Conservation (phyloP, 2,329 filamentous ascomycete species). For the Pseudocercospora fijiensis region DNA sequence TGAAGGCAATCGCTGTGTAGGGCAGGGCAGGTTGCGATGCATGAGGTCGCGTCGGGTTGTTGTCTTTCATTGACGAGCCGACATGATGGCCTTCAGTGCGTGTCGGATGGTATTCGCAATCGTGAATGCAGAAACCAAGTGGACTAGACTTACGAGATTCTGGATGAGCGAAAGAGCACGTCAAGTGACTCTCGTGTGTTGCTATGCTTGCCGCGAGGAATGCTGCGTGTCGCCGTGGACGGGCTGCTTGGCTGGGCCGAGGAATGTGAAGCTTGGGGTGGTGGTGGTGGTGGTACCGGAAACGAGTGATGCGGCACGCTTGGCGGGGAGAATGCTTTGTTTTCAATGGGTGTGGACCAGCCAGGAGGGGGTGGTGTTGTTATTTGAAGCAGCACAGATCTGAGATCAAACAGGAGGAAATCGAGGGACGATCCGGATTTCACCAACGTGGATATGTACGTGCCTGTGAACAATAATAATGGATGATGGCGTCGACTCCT, state of each 20-base stretch:
- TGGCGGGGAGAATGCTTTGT: slow-evolving; percentile 1
- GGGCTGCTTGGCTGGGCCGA: slow-evolving; percentile 8
- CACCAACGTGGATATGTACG: neutral
- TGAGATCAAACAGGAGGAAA: slow-evolving; percentile 2
- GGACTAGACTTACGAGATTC: slow-evolving; percentile 18
- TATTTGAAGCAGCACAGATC: neutral
- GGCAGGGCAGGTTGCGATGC: neutral
- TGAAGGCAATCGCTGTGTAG: neutral
- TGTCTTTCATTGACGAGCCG: slow-evolving; percentile 3
- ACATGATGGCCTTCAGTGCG: neutral
- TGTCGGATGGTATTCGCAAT: neutral
- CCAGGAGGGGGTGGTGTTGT: neutral
- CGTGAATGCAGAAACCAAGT: neutral
- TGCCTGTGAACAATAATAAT: neutral
- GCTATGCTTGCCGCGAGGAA: slow-evolving; percentile 16
- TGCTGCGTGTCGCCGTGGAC: slow-evolving; percentile 14
- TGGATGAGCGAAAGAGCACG: slow-evolving; percentile 11
- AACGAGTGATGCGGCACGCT: slow-evolving; percentile 6
- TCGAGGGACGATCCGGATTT: neutral
- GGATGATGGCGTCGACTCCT: neutral
- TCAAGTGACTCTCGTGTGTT: slow-evolving; percentile 10
- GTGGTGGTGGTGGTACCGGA: slow-evolving; percentile 2
- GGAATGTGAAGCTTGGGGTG: slow-evolving; percentile 23
- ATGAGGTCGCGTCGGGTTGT: neutral
- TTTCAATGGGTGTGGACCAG: slow-evolving; percentile 13